Evolutionary conservation across 2,329 filamentous ascomycete genomes (phyloP), one percentile per base, ranked within the genome.

Genomic region (Teratosphaeria gauchensis): DNA sequence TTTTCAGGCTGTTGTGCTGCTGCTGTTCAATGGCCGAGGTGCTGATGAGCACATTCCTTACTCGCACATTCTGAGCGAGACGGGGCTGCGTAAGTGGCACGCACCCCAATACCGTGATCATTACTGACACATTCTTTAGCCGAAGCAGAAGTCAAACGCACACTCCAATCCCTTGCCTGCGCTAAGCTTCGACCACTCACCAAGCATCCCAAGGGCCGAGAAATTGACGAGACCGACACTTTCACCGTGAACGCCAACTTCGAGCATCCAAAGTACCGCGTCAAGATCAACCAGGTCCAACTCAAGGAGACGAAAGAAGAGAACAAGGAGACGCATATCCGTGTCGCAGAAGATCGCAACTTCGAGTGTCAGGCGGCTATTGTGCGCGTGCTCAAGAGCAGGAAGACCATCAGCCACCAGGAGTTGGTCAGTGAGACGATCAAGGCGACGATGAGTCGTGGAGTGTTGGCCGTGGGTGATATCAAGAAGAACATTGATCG

Each of bases 261-360:
- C 74, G 77, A 77, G 2, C 88, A 96, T 69, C 82, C 86, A 21
- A 95, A 94, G 74, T 88, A 89, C 74, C 85, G 91, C 58, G 86
- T 99, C 76, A 99, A 99, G 78, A 96, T 99, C 78, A 99, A 97
- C 76, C 92, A 96, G 75, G 94, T 99, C 66, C 94, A 99, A 75
- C 82, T 96, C 55, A 95, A 94, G 75, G 94, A 99, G 76, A 97
- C 94, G 0, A 89, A 88, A 68, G 88, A 92, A 69, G 94, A 99
- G 75, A 96, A 96, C 76, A 89, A 91, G 74, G 90, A 88, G 67
- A 97, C 92, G 1, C 91, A 97, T 74, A 88, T 96, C 73, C 84
- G 90, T 51, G 90, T 99, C 4, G 87, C 86, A 0, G 88, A 89
- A 56, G 94, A 99, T 71, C 80, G 94, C 55, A 90, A 96, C 69